These are phyloP conservation scores for Diaporthe aspalathi DNA, from an alignment of 2,329 filamentous ascomycete genomes.

Conservation along the genomic window DNA sequence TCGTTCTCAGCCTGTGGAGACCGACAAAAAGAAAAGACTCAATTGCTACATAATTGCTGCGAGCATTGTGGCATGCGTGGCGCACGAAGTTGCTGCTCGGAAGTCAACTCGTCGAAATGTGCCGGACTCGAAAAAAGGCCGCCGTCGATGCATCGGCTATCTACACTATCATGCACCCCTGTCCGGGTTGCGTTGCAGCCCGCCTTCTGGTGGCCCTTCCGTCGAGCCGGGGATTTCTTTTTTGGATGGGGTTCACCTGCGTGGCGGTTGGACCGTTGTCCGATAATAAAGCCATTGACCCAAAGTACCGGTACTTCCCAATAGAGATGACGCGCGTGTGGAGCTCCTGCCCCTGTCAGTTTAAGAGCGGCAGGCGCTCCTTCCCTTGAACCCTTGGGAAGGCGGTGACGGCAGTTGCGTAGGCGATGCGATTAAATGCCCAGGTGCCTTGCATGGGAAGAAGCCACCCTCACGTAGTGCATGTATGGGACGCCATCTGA, in stretches of 20 bases:
- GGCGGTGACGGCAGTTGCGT: slow-evolving; percentile 11
- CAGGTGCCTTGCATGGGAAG: not conserved
- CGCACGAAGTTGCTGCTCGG: slow-evolving; percentile 2
- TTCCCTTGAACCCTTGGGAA: not conserved
- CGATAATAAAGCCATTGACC: slow-evolving; percentile 19
- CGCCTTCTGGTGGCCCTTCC: slow-evolving; percentile 6
- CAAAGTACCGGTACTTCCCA: slow-evolving; percentile 8
- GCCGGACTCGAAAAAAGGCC: not conserved
- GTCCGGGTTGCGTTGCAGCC: slow-evolving; percentile 19
- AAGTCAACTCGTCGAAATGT: slow-evolving; percentile 23
- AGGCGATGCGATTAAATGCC: not conserved
- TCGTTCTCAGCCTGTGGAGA: not conserved
- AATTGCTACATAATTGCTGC: slow-evolving; percentile 1
- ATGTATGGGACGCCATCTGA: not conserved
- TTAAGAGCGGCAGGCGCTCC: slow-evolving; percentile 5
- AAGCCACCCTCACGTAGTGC: not conserved
- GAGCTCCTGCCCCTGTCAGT: slow-evolving; percentile 22
- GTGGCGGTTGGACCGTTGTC: slow-evolving; percentile 16
- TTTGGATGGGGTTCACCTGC: slow-evolving; percentile 29
- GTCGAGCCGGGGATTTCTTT: slow-evolving; percentile 25
- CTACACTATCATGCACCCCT: slow-evolving; percentile 10
- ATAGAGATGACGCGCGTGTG: slow-evolving; percentile 32
- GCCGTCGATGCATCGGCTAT: slow-evolving; percentile 35
- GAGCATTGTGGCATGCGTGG: slow-evolving; percentile 17
- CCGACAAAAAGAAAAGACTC: not conserved